Evolutionary conservation across 371 early-diverging fungal genomes (phyloP), one percentile per base, ranked within the genome.

Genomic region (Catenaria anguillulae): DNA sequence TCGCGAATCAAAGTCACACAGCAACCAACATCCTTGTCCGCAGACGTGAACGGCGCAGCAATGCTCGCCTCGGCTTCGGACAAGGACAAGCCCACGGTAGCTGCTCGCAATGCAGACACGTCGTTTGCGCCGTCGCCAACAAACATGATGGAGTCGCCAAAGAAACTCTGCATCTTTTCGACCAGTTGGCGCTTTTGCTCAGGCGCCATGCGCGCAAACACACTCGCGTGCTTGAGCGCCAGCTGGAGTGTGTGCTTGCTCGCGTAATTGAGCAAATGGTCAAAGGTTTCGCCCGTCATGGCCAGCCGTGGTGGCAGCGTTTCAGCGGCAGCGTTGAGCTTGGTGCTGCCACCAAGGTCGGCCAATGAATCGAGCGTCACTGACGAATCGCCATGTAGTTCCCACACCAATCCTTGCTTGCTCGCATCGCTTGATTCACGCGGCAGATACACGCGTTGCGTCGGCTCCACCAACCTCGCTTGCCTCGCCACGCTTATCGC

Each of bases 71-170:
- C 98, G 19, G 97, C 96, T 65, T 95, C 92, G 10, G 93, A 91
- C 35, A 99, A 72, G 23, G 97, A 92, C 23, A 99, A 73, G 2
- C 99, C 99, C 35, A 98, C 93, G 73, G 98, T 97, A 13, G 99
- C 98, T 33, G 90, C 90, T 62, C 90, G 90, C 21, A 99, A 77
- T 2, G 99, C 99, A 29, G 96, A 97, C 76, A 96, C 95, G 73
- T 99, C 99, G 68, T 99, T 99, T 37, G 99, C 26, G 12, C 99
- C 99, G 76, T 99, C 99, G n/a, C 99, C 99, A 74, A 93, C 93
- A 65, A 98, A 96, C 0, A 93, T 91, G 12, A 90, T 87, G 66
- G 87, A 88, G 71, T 95, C 92, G 6, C 89, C 95, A 36, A 95
- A 75, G 19, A n/a, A n/a, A n/a, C 75, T 77, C 71, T 96, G 93